Percentiles rank a stretch among this genome's conserved stretches.
Evolutionary conservation across 2,329 filamentous ascomycete genomes (phyloP).

Genomic region (Diaporthe nobilis): DNA sequence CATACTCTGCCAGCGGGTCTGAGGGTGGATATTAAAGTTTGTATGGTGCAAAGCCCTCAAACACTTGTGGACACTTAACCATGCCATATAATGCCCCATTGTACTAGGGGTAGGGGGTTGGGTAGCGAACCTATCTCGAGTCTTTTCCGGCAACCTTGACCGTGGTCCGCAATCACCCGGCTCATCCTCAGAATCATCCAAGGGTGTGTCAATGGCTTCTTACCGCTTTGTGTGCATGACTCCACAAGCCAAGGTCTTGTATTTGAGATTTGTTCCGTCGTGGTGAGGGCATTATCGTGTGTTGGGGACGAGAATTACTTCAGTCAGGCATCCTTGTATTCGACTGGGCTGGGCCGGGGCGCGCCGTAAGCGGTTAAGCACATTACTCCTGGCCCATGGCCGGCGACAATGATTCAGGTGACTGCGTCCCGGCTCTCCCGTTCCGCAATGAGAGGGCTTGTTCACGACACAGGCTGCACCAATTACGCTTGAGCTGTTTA

Average conservation of each 20-base stretch:
- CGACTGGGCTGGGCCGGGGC: not conserved
- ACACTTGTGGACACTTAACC: not conserved
- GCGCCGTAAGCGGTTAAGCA: not conserved
- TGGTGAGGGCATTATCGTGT: not conserved
- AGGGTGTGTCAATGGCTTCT: not conserved
- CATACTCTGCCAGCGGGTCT: not conserved
- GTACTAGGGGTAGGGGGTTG: not conserved
- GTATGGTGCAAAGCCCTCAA: not conserved
- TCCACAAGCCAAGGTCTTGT: not conserved
- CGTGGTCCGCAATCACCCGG: not conserved
- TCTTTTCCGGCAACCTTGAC: not conserved
- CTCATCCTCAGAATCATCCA: not conserved
- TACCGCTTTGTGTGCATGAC: not conserved
- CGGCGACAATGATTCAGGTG: not conserved
- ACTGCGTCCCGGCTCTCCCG: constrained; percentile 3
- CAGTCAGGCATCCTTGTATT: not conserved
- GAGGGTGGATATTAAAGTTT: not conserved
- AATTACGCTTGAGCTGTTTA: not conserved
- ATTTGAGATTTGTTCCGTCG: not conserved
- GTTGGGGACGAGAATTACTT: not conserved
- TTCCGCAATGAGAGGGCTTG: not conserved
- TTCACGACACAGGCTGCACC: not conserved
- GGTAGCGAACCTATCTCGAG: not conserved
- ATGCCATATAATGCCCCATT: not conserved
- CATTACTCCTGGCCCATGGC: constrained; percentile 8